These are phyloP conservation scores for Moesziomyces sp. DNA, from an alignment of 1,284 basidiomycete species.

Conservation along the genomic window DNA sequence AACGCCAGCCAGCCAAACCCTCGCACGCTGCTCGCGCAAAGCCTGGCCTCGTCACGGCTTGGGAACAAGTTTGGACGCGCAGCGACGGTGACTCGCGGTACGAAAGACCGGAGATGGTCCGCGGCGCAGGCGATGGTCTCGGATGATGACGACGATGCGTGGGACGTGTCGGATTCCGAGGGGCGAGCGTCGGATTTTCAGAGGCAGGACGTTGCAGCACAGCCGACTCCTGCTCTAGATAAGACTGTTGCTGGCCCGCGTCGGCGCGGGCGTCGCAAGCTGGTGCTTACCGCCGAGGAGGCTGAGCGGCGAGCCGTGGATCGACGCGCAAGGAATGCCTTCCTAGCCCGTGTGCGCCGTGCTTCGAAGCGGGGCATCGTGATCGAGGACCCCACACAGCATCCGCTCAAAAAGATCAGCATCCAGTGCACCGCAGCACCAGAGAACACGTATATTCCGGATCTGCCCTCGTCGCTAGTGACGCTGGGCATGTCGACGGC, in stretches of 20 bases:
- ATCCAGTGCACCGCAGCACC: constrained; percentile 43
- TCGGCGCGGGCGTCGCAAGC: constrained; percentile 34
- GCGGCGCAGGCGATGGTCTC: constrained; percentile 14
- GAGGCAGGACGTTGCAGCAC: constrained; percentile 20
- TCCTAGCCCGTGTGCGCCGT: constrained; percentile 47
- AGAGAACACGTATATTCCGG: constrained; percentile 49
- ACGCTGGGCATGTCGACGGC: constrained; percentile 48
- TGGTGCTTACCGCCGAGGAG: constrained; percentile 34
- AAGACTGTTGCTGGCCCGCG: constrained; percentile 13
- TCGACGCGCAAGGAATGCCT: constrained; percentile 42
- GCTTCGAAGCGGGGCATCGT: constrained; percentile 47
- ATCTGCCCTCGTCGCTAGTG: constrained; percentile 50
- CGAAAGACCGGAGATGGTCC: constrained; percentile 35
- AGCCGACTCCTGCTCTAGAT: constrained; percentile 17
- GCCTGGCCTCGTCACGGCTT: constrained; percentile 2
- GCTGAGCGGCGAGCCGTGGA: constrained; percentile 23
- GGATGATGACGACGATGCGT: constrained; percentile 21
- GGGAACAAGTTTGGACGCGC: constrained; percentile 8
- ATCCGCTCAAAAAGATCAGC: constrained; percentile 45
- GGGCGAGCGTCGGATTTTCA: constrained; percentile 20
- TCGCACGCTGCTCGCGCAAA: constrained; percentile 14
- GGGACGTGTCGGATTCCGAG: constrained; percentile 23
- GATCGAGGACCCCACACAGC: constrained; percentile 41
- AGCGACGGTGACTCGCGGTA: constrained; percentile 16
- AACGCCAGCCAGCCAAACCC: background rate